Evolutionary conservation across 2,329 filamentous ascomycete species (phyloP), one percentile per base, ranked within the genome.

Genomic region (Ophiostoma australiae): DNA sequence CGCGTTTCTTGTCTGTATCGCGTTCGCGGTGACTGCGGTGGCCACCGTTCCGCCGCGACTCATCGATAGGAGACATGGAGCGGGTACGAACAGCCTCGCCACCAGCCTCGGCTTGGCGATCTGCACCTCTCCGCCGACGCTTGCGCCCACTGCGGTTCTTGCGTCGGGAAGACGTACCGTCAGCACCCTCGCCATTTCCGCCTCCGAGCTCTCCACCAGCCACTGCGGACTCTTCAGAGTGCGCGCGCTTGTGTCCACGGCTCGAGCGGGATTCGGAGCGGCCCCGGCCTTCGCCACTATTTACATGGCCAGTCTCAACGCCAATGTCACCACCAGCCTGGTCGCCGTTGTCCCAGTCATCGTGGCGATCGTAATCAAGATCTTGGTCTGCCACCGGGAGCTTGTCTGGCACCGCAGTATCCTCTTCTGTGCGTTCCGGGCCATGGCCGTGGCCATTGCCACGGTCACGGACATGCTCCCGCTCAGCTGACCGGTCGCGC

Each of bases 1-100:
- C 75, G 23, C 74, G 75, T 33, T 80, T 81, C 81, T 58, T 81
- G 78, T 63, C 73, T 41, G 44, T 65, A 20, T 73, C 72, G 8
- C 73, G 72, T 2, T 73, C 74, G 3, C 72, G 31, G 48, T 70
- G 71, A 23, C 71, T 72, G 58, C 71, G 69, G 13, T 66, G 70
- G 1, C 72, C 68, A 11, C 66, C 68, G 23, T 67, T 27, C n/a
- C 63, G 67, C 10, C 71, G 67, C 11, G 69, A 65, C 48, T 68
- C 72, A 37, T 71, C 67, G 13, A 67, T 11, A n/a, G 70, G 72
- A 37, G 72, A 73, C 70, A 69, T 65, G 31, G 72, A 73, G 2
- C 72, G 69, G 10, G 70, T 69, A 31, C 72, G 70, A 7, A 31
- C 44, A 4, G 35, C 58, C 8, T 27, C 58, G 20, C 61, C 67